These are phyloP conservation scores for Citrus inodora DNA, from an alignment of 345 rosid species.

Conservation along the genomic window DNA sequence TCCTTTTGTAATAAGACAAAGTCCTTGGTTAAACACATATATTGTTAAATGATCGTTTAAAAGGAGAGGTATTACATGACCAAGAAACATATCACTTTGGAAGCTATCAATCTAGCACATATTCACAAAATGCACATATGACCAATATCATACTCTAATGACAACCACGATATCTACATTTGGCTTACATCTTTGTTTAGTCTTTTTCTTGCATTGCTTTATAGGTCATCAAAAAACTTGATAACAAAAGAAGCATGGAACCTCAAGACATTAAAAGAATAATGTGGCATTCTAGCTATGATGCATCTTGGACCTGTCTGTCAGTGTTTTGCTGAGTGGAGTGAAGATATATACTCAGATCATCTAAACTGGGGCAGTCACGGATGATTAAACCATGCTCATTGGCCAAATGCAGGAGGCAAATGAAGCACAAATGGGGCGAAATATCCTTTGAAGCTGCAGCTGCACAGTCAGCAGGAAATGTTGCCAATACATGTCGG, in stretches of 20 bases:
- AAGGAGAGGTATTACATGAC: background rate
- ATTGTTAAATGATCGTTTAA: background rate
- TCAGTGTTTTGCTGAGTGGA: constrained; percentile 7
- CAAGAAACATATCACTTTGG: background rate
- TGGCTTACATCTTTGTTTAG: background rate
- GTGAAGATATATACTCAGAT: constrained; percentile 28
- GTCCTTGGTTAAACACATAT: background rate
- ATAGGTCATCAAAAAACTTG: background rate
- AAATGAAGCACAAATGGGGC: constrained; percentile 41
- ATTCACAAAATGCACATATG: constrained; percentile 2
- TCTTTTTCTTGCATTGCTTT: background rate
- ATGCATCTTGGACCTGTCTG: background rate
- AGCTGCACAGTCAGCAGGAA: constrained; percentile 29
- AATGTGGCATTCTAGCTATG: background rate
- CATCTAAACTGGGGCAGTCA: constrained; percentile 25
- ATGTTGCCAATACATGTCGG: constrained; percentile 25
- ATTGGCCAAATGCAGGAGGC: constrained; percentile 39
- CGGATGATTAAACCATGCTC: constrained; percentile 41
- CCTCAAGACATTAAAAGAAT: background rate
- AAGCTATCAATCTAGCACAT: background rate
- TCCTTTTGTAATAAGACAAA: no score
- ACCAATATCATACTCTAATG: background rate
- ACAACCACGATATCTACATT: background rate
- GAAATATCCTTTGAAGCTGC: constrained; percentile 33
- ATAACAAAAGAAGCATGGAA: background rate